Evolutionary conservation across 2,329 filamentous ascomycete species (phyloP), one percentile per base, ranked within the genome.

Genomic region (Exophiala dermatitidis): DNA sequence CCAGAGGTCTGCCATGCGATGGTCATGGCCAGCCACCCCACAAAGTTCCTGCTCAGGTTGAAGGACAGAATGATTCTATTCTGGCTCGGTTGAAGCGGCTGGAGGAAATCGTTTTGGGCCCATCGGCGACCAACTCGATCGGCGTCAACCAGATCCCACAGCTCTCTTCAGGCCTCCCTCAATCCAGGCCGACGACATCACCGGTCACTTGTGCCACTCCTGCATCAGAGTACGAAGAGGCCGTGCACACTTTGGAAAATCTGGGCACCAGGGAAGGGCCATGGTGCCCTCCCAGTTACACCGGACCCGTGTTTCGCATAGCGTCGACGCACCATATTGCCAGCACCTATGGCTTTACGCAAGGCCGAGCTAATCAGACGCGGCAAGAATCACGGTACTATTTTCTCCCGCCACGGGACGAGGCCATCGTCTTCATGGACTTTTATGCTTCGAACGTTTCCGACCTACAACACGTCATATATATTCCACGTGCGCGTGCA

Each of bases 401-500:
- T 6, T 66, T 59, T 33, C 50, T 71, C 0, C 70, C 70, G 0
- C 29, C 61, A 0, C 62, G 66, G 26, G n/a, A 59, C 3, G 65
- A 70, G 45, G 63, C 67, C 2, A 28, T 64, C 10, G 34, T 54
- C 4, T 58, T 71, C 1, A 63, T 72, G 28, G 59, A 62, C 5
- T 67, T 66, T 47, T 72, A 71, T 46, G 58, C 58, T n/a, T 50
- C 60, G 1, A 63, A 68, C 37, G 62, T 72, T 36, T 63, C 67
- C 47, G 68, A 65, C 29, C 61, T 69, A 3, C 71, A 72, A 50
- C 68, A 71, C 56, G 56, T 71, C 9, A 59, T 71, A 6, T 59
- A 62, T 40, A 62, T 69, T 0, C 62, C 65, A 0, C 53, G 43
- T 19, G 62, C 66, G 0, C 59, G 64, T 30, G 45, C 19, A 4